phyloP scores from a whole-genome alignment of 257 asterid genomes.

The Solanum piurae region DNA sequence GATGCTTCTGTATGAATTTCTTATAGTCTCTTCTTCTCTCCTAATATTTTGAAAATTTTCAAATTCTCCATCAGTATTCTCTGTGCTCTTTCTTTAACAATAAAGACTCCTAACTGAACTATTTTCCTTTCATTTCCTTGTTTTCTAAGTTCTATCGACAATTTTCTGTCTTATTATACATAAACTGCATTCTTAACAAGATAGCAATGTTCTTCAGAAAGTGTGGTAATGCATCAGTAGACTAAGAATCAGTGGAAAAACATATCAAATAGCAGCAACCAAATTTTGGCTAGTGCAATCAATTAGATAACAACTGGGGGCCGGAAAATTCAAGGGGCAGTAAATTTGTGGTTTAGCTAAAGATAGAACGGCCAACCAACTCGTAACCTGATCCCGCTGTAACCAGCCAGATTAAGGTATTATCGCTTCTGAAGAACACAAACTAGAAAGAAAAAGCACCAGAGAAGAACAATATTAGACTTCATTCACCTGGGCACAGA shows the following conservation, averaged over 20 bases:
- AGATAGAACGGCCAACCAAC: no score
- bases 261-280: not conserved
- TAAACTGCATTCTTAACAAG: not conserved
- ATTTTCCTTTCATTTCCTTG: not conserved
- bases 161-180: not conserved
- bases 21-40: not conserved
- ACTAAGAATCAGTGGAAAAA: not conserved
- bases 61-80: not conserved
- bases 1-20: not conserved
- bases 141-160: not conserved
- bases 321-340: not conserved
- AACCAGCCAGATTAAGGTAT: not conserved
- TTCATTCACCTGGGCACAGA: not conserved
- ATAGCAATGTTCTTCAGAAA: not conserved
- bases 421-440: not conserved
- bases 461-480: not conserved
- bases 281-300: not conserved
- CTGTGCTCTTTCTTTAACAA: not conserved
- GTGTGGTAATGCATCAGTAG: not conserved
- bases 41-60: not conserved
- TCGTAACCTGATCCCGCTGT: not conserved
- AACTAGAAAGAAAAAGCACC: not conserved
- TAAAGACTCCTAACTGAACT: not conserved
- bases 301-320: not conserved
- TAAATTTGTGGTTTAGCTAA: no score